These are phyloP conservation scores for Macadamia integrifolia DNA, from an alignment of 164 flowering plant species.

Conservation along the genomic window DNA sequence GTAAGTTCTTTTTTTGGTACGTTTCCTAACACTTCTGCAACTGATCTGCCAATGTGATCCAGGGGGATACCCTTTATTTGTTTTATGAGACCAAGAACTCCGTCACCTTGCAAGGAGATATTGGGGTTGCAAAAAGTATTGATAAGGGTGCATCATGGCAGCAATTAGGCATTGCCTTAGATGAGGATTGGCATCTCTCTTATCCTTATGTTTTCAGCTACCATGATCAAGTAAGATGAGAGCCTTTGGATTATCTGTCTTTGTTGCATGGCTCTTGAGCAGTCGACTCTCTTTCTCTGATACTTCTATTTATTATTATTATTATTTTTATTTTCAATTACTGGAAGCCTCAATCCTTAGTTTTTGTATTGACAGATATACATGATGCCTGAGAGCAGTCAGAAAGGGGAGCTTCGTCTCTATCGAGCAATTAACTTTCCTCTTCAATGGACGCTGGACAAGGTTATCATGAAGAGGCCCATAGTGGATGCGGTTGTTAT, in stretches of 20 bases:
- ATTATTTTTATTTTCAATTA: no score
- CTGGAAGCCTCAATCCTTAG: no score
- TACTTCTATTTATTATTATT: no score
- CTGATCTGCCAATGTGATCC: slow-evolving; percentile 4
- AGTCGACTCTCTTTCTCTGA: background rate
- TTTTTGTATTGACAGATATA: slow-evolving; percentile 46
- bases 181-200: slow-evolving; percentile 94
- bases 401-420: slow-evolving; percentile 65
- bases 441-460: slow-evolving; percentile 63
- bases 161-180: slow-evolving; percentile 65
- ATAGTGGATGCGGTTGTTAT: slow-evolving; percentile 57
- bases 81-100: slow-evolving; percentile 79
- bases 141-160: slow-evolving; percentile 86
- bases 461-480: slow-evolving; percentile 55
- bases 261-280: background rate
- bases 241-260: background rate
- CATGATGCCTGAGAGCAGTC: slow-evolving; percentile 83
- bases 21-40: no score
- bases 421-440: slow-evolving; percentile 71
- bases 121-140: slow-evolving; percentile 67
- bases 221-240: slow-evolving; percentile 51
- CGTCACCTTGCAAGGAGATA: slow-evolving; percentile 74
- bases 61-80: slow-evolving; percentile 60
- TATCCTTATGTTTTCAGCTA: slow-evolving; percentile 67
- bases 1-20: no score